These are phyloP conservation scores for Salvia miltiorrhiza DNA, from an alignment of 257 asterid species.

Conservation along the genomic window DNA sequence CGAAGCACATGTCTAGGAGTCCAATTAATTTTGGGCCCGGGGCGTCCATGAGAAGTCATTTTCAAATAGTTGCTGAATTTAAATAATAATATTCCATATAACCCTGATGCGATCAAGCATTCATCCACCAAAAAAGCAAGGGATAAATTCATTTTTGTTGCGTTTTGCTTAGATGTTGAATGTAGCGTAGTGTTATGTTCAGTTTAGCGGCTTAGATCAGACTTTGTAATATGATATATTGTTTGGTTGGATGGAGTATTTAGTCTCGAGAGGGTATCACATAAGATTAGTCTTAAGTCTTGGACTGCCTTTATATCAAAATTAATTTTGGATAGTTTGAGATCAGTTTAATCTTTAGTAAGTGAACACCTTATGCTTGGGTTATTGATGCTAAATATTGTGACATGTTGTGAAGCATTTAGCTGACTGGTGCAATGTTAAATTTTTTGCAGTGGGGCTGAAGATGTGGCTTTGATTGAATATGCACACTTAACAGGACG, in stretches of 20 bases:
- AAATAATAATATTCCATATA: neutral
- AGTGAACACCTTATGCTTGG: no score
- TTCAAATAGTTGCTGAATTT: neutral
- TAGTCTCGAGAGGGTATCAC: no score
- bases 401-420: neutral
- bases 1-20: neutral
- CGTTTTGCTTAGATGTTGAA: neutral
- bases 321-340: no score
- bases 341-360: no score
- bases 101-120: no score
- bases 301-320: no score
- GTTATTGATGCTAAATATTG: no score
- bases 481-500: constrained; percentile 78
- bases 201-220: no score
- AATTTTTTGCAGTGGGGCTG: constrained; percentile 71
- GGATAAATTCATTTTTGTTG: neutral
- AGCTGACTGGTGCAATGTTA: constrained; percentile 16
- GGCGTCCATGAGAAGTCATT: neutral
- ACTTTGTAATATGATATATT: no score
- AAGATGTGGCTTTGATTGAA: constrained; percentile 87
- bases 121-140: neutral
- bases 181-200: neutral
- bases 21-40: neutral
- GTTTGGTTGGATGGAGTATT: no score
- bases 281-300: no score